Evolutionary conservation across 1,139 yeast species (phyloP), one percentile per base, ranked within the genome.

Genomic region (Pichia sp.): DNA sequence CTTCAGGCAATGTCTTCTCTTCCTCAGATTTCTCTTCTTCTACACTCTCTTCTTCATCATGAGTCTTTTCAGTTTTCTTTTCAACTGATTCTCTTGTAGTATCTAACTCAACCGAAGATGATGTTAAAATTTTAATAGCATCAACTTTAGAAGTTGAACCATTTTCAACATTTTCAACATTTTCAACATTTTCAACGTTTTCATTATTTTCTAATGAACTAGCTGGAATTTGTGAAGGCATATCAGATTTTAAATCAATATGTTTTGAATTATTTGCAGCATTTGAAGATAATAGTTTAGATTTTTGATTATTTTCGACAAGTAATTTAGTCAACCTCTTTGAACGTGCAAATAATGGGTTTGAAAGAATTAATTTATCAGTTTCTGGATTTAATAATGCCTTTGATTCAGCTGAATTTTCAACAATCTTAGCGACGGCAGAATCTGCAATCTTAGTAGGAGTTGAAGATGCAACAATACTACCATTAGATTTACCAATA

Each of bases 261-360:
- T 18, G 27, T 9, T 27, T 35, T 5, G 42, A 13, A 6, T 11
- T 9, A 7, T 7, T 13, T 11, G 10, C 13, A 5, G 24, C 8
- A n/a, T 31, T 33, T 23, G n/a, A n/a, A n/a, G 41, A 7, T 5
- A 44, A 15, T 23, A 41, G 18, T 5, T 41, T 36, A 14, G 53
- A 66, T 54, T 57, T 72, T 21, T 48, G 52, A 10, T 45, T 47
- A 24, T 50, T 73, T 43, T 77, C 78, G 47, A 81, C 72, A 7
- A 78, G 70, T 42, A 82, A 65, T 46, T 74, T 72, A 38, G 78
- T 76, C 47, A 78, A 70, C 43, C 72, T 74, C 31, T 69, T 65
- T 39, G 76, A 74, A 22, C 88, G 88, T 4, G 82, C 73, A 59
- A 84, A 84, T 6, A 84, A 78, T 41, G 78, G 84, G n/a, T 86